Percentiles rank a stretch among this genome's conserved stretches.
Conservation (phyloP, 2,329 filamentous ascomycete species). For the Thermothelomyces thermophilus region DNA sequence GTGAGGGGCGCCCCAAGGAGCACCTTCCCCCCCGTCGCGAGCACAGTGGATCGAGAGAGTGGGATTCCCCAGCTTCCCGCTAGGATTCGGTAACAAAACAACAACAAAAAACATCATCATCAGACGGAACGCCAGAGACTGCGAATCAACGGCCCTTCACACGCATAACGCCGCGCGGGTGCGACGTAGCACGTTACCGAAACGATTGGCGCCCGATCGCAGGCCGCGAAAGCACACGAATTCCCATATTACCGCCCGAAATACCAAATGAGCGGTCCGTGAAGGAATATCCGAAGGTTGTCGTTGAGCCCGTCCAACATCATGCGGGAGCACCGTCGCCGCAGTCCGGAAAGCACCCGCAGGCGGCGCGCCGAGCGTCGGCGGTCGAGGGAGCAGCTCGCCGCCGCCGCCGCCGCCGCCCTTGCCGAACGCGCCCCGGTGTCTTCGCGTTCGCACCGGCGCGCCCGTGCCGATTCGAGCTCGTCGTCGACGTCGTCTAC, state of each 20-base stretch:
- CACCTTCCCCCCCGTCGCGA: no score
- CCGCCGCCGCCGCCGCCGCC: constrained; percentile 22
- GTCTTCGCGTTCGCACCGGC: constrained; percentile 14
- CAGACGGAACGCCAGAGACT: neutral
- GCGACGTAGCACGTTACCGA: constrained; percentile 1
- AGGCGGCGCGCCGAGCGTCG: constrained; percentile 43
- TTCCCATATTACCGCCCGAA: neutral
- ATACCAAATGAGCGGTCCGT: constrained; percentile 22
- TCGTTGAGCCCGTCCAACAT: constrained; percentile 29
- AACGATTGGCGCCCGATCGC: neutral
- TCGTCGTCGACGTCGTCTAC: constrained; percentile 28
- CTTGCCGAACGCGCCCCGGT: constrained; percentile 6
- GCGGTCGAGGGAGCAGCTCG: constrained; percentile 36
- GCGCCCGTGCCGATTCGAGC: constrained; percentile 28
- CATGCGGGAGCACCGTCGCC: constrained; percentile 50
- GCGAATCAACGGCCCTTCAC: neutral
- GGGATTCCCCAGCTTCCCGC: constrained; percentile 1
- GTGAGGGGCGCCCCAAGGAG: constrained; percentile 8
- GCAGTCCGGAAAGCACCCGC: constrained; percentile 50
- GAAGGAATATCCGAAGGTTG: constrained; percentile 10
- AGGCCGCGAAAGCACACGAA: constrained; percentile 4
- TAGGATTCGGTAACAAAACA: neutral
- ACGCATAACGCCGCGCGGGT: constrained; percentile 1
- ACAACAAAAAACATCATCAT: constrained; percentile 15
- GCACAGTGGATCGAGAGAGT: constrained; percentile 1